Evolutionary conservation across 2,329 filamentous ascomycete species (phyloP).

Genomic region (Beauveria pseudobassiana): DNA sequence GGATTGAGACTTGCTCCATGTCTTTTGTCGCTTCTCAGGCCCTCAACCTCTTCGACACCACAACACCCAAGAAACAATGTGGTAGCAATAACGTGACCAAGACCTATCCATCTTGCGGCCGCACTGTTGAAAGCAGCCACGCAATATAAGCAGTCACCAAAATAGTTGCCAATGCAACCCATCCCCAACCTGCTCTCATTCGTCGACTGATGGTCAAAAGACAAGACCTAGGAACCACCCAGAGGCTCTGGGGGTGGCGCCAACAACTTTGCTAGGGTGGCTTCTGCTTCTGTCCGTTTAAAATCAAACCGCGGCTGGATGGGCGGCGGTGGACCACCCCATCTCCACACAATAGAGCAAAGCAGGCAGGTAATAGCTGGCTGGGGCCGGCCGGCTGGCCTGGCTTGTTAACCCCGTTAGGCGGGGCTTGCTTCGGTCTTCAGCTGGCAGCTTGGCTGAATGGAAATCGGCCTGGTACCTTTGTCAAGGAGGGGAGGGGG

Average conservation of each 20-base stretch:
- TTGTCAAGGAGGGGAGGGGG: not conserved
- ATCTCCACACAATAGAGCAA: not conserved
- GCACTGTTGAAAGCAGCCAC: not conserved
- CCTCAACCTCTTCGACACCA: not conserved
- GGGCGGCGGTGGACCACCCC: not conserved
- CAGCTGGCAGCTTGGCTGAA: not conserved
- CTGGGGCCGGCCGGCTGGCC: not conserved
- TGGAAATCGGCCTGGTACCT: not conserved
- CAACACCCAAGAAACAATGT: not conserved
- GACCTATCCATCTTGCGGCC: not conserved
- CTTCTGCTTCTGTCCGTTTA: conserved; percentile 10
- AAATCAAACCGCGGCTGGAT: conserved; percentile 1
- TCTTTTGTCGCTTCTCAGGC: not conserved
- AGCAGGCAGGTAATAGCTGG: not conserved
- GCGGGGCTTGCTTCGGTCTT: conserved; percentile 4
- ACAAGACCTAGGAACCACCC: not conserved
- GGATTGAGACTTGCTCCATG: not conserved
- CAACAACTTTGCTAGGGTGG: not conserved
- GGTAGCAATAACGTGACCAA: not conserved
- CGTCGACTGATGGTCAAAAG: not conserved
- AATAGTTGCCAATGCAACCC: not conserved
- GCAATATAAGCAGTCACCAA: not conserved
- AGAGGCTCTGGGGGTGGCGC: conserved; percentile 4
- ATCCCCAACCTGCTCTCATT: not conserved
- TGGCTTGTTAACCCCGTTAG: not conserved